Base-by-base conservation (phyloP, 495 filamentous ascomycete species). In the Hypoxylon fuscum region DNA sequence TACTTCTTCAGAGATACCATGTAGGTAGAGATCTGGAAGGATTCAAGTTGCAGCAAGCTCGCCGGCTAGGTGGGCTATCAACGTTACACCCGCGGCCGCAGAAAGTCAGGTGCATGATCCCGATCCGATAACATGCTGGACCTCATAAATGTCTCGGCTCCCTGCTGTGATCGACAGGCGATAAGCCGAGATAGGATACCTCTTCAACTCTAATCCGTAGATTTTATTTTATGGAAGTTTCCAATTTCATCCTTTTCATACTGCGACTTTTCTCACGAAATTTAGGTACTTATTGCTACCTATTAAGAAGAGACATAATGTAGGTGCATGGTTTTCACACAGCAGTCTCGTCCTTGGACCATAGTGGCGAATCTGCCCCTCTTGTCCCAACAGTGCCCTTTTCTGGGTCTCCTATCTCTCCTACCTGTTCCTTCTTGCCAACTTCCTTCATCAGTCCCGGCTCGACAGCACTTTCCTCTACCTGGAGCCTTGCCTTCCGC, bases 401-500 rank as follows among this genome's bases (percentile, higher is more conserved):
- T 23, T 61, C 63, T 1, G 34, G 10, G n/a, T 53, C 57, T 43
- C 20, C 32, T 0, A 11, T 7, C 31, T 38, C 35, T 14, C n/a
- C 35, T 5, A 38, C n/a, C 35, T 10, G 4, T n/a, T 38, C 35
- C 15, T 22, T 59, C 21, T 42, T 48, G 1, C 27, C 34, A 42
- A 49, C 21, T 5, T 59, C 47, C n/a, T 42, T 60, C 43, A 32
- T 34, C 17, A 45, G 22, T 5, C 6, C 27, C 9, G 51, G 41
- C 8, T 32, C 42, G 11, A 27, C 29, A 29, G 1, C 27, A 21
- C 35, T 50, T 8, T 61, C 41, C 44, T 60, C 34, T 8, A 10
- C 14, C 44, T 44, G 55, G 3, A 15, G 41, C 42, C 38, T 55
- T 12, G 53, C 61, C 29, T 47, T 66, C 32, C 50, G 29, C 17